Conservation (phyloP, 202 grass and related monocot species). For the Zoysia matrella region DNA sequence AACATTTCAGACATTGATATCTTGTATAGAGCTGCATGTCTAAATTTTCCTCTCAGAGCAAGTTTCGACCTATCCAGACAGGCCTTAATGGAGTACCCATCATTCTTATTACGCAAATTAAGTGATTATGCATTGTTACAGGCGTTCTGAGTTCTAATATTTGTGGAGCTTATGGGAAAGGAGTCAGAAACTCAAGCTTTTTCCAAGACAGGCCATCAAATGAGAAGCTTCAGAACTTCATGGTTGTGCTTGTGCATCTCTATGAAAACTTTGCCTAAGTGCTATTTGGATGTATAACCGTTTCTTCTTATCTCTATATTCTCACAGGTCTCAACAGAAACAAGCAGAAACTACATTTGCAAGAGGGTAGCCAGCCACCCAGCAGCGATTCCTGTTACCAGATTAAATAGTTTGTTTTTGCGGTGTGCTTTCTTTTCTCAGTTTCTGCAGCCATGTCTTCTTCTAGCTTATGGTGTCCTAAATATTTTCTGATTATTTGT, state of each 20-base stretch:
- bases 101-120: background rate
- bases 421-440: constrained; percentile 41
- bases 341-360: constrained; percentile 29
- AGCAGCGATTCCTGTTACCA: constrained; percentile 34
- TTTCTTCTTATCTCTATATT: constrained; percentile 25
- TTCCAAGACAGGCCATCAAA: background rate
- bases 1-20: too few species aligned
- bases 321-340: constrained; percentile 41
- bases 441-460: background rate
- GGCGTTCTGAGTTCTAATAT: constrained; percentile 22
- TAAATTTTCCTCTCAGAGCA: background rate
- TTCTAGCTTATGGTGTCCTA: constrained; percentile 14
- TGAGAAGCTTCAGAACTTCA: background rate
- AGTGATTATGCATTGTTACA: background rate
- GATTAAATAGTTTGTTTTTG: constrained; percentile 41
- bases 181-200: constrained; percentile 8
- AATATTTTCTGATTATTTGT: constrained; percentile 25
- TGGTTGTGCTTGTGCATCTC: background rate
- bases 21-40: background rate
- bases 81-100: background rate
- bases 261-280: background rate
- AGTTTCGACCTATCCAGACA: background rate
- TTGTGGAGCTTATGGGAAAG: constrained; percentile 25
- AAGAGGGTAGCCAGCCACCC: constrained; percentile 23
- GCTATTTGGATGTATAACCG: background rate